Conservation (phyloP, 2,329 filamentous ascomycete genomes). For the Graphiopsis chlorocephala region DNA sequence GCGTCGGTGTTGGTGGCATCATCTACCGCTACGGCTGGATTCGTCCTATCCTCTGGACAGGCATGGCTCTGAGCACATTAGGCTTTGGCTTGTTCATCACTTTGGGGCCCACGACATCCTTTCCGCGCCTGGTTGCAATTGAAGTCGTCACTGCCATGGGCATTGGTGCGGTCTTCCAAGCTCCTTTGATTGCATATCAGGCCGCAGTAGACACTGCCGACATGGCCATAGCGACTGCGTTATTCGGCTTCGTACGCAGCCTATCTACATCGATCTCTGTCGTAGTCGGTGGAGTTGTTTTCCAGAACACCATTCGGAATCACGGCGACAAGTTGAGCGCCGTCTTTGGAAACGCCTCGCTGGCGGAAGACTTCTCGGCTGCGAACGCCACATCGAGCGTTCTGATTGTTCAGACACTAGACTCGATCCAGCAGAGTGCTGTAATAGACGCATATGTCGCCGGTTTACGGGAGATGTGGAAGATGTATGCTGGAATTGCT, state of each 20-base stretch:
- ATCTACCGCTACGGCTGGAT: constrained; percentile 48
- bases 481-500: constrained; percentile 46
- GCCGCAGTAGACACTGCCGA: constrained; percentile 59
- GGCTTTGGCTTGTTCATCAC: constrained; percentile 40
- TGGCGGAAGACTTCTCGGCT: background rate
- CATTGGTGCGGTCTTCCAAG: constrained; percentile 66
- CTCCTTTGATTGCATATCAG: constrained; percentile 66
- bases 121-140: constrained; percentile 45
- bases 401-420: background rate
- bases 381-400: background rate
- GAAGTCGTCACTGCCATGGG: constrained; percentile 64
- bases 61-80: constrained; percentile 37
- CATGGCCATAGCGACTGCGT: constrained; percentile 65
- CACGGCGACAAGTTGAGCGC: background rate
- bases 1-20: constrained; percentile 29
- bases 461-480: constrained; percentile 51
- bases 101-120: constrained; percentile 32
- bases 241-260: constrained; percentile 66
- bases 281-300: constrained; percentile 71
- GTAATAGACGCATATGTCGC: constrained; percentile 45
- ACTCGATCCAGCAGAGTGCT: background rate
- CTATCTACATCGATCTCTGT: constrained; percentile 66
- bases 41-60: constrained; percentile 51
- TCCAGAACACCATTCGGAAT: constrained; percentile 59
- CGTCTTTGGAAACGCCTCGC: background rate